phyloP scores from a whole-genome alignment of 768 basidiomycete genomes.

The Candolleomyces eurysporus region DNA sequence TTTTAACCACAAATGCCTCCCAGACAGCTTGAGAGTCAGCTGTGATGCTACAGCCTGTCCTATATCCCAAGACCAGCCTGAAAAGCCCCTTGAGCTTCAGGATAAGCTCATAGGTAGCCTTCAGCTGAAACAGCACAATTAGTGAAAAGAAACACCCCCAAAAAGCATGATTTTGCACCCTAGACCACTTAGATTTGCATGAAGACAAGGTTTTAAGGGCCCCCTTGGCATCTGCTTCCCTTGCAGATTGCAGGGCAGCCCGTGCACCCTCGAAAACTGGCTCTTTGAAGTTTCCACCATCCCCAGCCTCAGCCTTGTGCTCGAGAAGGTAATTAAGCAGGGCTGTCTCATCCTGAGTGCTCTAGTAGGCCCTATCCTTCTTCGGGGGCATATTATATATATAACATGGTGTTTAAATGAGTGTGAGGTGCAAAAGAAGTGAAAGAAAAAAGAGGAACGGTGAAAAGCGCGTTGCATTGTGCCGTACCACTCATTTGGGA shows the following conservation, averaged over 20 bases:
- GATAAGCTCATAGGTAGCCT: constrained; percentile 11
- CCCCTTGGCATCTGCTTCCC: background rate
- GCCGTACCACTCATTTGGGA: too few relatives aligned
- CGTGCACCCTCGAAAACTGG: constrained; percentile 10
- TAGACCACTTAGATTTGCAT: constrained; percentile 15
- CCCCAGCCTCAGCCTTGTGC: constrained; percentile 22
- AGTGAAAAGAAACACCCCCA: background rate
- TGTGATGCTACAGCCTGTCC: constrained; percentile 2
- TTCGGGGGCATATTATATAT: background rate
- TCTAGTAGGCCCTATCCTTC: constrained; percentile 6
- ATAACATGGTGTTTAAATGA: background rate
- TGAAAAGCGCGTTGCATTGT: too few relatives aligned
- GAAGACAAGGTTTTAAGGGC: constrained; percentile 11
- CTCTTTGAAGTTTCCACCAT: constrained; percentile 21
- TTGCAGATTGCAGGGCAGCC: too few relatives aligned
- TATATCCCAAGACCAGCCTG: constrained; percentile 10
- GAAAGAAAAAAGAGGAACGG: too few relatives aligned
- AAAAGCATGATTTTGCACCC: constrained; percentile 10
- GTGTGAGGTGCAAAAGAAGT: too few relatives aligned
- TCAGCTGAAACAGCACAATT: constrained; percentile 7
- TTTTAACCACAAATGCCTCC: constrained; percentile 18
- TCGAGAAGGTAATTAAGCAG: constrained; percentile 18
- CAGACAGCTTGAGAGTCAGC: constrained; percentile 12
- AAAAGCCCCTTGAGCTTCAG: background rate
- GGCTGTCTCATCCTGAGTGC: constrained; percentile 12